Base-by-base conservation (phyloP, 2,329 filamentous ascomycete genomes). In the Huntiella moniliformis region DNA sequence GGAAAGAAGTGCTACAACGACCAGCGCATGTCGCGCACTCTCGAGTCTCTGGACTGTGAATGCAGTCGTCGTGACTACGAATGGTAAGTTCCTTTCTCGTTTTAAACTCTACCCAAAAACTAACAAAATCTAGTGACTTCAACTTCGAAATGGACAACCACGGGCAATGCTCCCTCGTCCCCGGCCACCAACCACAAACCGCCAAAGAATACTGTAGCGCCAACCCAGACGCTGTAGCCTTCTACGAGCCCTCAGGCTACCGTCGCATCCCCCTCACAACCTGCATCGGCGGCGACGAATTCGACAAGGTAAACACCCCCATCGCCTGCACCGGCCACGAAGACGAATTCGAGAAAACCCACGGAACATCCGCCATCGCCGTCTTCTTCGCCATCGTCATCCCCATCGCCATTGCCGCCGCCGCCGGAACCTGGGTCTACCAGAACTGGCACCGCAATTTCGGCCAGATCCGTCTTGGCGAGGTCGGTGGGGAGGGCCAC, bases 31-130 rank as follows among this genome's bases (percentile, higher is more conserved):
- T 68, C 77, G 52, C 74, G 77, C 52, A 67, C 88, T 18, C 79
- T 87, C 61, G 71, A 72, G 53, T 77, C 83, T 53, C 64, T 71
- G 52, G 85, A 92, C 59, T 98, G 91, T 67, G 69, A 73, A 49
- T 98, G 91, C 63, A 82, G 76, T 6, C 71, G 85, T 44, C 71
- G 75, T 49, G 91, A 98, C 62, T 98, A 79, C 58, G 91, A 98
- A 70, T 98, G 91, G 82, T 87, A 64, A 65, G 77, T 63, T 10
- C 8, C 36, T 31, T 12, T n/a, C n/a, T n/a, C n/a, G n/a, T n/a
- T n/a, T 33, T 13, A 32, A 39, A 10, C 16, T 35, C 35, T 13
- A 40, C 17, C 11, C 41, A 16, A 4, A 42, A 7, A 35, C 22
- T 18, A n/a, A 43, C 6, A 28, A 17, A 38, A 38, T 28, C 13